A percentile compares a stretch with the other conserved stretches of the same genome.
These are phyloP conservation scores for Chytriomyces sp. DNA, from an alignment of 192 early-diverging fungal species.

Conservation along the genomic window DNA sequence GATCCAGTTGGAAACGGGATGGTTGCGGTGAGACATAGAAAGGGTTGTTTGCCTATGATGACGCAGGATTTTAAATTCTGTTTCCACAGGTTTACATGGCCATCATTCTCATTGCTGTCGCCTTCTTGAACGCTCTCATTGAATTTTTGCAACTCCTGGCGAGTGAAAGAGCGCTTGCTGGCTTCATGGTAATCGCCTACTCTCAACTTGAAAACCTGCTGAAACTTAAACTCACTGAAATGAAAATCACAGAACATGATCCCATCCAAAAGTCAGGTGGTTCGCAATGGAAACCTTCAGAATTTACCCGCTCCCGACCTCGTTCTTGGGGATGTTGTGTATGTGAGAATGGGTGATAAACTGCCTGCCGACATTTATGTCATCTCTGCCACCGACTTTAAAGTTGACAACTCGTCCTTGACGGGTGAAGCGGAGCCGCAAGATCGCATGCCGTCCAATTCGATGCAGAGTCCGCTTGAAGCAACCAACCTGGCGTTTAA, in stretches of 20 bases:
- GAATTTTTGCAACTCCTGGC: constrained; percentile 50
- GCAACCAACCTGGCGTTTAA: constrained; percentile 92
- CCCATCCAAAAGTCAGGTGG: constrained; percentile 77
- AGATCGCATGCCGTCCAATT: constrained; percentile 69
- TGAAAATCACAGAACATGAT: constrained; percentile 70
- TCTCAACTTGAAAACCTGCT: not conserved
- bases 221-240: constrained; percentile 44
- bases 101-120: constrained; percentile 51
- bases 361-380: constrained; percentile 89
- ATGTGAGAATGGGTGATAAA: constrained; percentile 91
- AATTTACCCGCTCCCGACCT: constrained; percentile 74
- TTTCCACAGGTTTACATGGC: constrained; percentile 58
- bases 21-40: constrained; percentile 9
- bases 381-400: constrained; percentile 81
- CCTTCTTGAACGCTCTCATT: constrained; percentile 53
- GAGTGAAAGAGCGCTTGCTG: constrained; percentile 35
- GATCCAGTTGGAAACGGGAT: constrained; percentile 70
- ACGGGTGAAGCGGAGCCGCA: constrained; percentile 97
- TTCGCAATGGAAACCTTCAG: constrained; percentile 76
- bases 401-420: constrained; percentile 96
- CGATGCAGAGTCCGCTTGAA: constrained; percentile 83
- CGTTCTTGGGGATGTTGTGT: constrained; percentile 88
- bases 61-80: not conserved
- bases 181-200: constrained; percentile 29
- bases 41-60: constrained; percentile 2